phyloP scores from a whole-genome alignment of 1,139 yeast genomes.

The Yamadazyma buinensis region DNA sequence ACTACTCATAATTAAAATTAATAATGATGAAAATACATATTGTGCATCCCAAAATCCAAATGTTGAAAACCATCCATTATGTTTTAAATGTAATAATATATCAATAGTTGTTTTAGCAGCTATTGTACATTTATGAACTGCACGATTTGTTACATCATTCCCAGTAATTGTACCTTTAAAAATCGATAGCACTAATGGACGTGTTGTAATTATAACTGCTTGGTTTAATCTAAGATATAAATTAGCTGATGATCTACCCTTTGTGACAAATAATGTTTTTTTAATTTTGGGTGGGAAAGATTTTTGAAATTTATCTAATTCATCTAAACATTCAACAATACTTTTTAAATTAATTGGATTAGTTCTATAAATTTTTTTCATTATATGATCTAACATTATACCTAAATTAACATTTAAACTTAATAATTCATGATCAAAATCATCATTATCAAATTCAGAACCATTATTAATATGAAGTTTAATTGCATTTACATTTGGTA shows the following conservation, averaged over 20 bases:
- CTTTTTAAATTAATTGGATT: constrained; percentile 8
- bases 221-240: constrained; percentile 45
- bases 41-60: constrained; percentile 55
- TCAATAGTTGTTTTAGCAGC: constrained; percentile 30
- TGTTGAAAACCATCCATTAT: constrained; percentile 32
- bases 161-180: constrained; percentile 26
- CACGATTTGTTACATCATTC: constrained; percentile 31
- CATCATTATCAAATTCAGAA: constrained; percentile 4
- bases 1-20: constrained; percentile 70
- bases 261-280: constrained; percentile 12
- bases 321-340: constrained; percentile 11
- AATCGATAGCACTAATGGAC: constrained; percentile 42
- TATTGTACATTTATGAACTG: constrained; percentile 30
- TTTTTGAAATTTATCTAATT: constrained; percentile 9
- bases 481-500: constrained; percentile 5
- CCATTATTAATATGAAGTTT: background rate
- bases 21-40: constrained; percentile 55
- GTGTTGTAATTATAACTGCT: constrained; percentile 38
- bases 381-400: constrained; percentile 8
- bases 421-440: constrained; percentile 8
- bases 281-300: constrained; percentile 8
- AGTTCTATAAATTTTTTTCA: constrained; percentile 9
- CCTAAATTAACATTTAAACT: constrained; percentile 8
- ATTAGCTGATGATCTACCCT: constrained; percentile 31
- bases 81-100: constrained; percentile 32